Evolutionary conservation across 306 rosid genomes (phyloP), one percentile per base, ranked within the genome.

Genomic region (Castanospermum australe): DNA sequence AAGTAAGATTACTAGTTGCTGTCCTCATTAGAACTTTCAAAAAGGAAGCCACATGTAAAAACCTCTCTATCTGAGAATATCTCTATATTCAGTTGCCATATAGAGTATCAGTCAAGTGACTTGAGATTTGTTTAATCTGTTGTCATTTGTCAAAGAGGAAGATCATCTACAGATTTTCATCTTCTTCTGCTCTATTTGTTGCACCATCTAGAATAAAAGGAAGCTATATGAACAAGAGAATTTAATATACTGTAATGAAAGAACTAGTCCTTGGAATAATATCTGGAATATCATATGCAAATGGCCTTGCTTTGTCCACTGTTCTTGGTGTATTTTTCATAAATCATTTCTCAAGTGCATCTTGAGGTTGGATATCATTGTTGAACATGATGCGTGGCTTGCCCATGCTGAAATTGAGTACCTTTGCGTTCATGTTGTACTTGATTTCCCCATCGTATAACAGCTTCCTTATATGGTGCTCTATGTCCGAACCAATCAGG

Each of bases 371-470:
- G 42, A 84, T 77, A 33, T 92, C 89, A 83, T 83, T 86, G 79
- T 91, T 92, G 85, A 92, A 81, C 78, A 87, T 72, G 80, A 92
- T 80, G 30, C 98, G 84, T 67, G 99, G 99, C 87, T 95, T 95
- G 5, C 99, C 99, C 99, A 95, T 95, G 92, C 98, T 92, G 94
- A 95, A 95, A 85, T 95, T 95, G 77, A 93, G 94, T 35, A 79
- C 89, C 77, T 76, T 88, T 5, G 98, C 97, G 78, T 93, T 83
- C 99, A 95, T 93, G 81, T 93, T 95, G 83, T 95, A 83, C 83
- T 83, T 78, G 25, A 83, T 72, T 7, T 17, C 35, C 8, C 86
- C 86, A 78, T 83, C 86, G 2, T 83, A 83, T 28, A 83, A 66
- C 83, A 83, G 5, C 83, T 73, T 78, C 62, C 86, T 83, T 72